Conservation (phyloP, 2,329 filamentous ascomycete species). For the Pseudocercospora musae region DNA sequence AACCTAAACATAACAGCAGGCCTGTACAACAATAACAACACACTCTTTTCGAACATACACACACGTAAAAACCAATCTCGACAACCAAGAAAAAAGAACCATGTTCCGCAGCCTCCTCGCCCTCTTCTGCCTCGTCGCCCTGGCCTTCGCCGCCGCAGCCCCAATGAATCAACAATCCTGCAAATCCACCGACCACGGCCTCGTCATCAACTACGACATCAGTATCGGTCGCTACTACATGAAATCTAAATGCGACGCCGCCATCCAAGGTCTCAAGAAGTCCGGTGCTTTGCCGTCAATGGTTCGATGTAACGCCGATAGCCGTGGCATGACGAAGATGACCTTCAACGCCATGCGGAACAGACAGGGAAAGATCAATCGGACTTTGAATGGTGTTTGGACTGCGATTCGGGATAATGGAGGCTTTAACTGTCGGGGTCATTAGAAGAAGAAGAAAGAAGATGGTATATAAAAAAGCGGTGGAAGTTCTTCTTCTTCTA, state of each 20-base stretch:
- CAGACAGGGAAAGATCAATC: neutral
- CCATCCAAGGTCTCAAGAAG: neutral
- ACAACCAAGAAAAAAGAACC: neutral
- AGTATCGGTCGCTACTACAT: neutral
- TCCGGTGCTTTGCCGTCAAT: neutral
- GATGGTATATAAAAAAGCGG: too few relatives aligned
- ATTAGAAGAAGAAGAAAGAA: neutral
- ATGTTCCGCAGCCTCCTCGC: neutral
- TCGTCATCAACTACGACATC: neutral
- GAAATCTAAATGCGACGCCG: neutral
- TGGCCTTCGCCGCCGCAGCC: neutral
- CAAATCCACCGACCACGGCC: neutral
- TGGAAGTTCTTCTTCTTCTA: too few relatives aligned
- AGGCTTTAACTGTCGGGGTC: neutral
- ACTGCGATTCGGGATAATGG: neutral
- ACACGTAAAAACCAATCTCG: neutral
- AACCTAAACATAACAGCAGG: neutral
- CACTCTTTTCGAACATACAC: neutral
- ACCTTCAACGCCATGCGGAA: neutral
- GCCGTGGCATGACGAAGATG: neutral
- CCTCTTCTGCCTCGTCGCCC: neutral
- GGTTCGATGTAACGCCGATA: neutral
- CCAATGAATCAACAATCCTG: constrained; percentile 1
- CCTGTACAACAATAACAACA: neutral
- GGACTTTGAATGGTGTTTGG: neutral